Conservation (phyloP, 2,329 filamentous ascomycete species). For the Colletotrichum sp. region DNA sequence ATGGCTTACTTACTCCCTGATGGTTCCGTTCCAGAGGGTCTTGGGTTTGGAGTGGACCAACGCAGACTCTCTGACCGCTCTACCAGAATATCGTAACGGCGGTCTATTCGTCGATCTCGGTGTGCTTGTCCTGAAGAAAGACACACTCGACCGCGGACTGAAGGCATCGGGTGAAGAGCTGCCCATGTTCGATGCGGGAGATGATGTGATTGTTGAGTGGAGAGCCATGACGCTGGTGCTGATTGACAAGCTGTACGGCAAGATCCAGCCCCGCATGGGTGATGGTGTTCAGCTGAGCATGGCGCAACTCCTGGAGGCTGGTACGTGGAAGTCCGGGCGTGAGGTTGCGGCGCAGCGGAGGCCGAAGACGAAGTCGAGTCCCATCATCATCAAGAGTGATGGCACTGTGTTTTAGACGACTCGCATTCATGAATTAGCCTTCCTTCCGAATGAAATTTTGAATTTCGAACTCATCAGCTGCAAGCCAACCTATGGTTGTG, state of each 20-base stretch:
- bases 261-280: slow-evolving; percentile 44
- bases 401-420: slow-evolving; percentile 63
- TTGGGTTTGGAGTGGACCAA: slow-evolving; percentile 83
- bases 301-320: slow-evolving; percentile 57
- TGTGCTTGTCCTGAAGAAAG: slow-evolving; percentile 75
- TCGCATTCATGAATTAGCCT: neutral
- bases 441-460: too few relatives aligned
- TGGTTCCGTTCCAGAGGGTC: slow-evolving; percentile 86
- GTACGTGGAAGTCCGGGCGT: slow-evolving; percentile 70
- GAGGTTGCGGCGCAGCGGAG: slow-evolving; percentile 81
- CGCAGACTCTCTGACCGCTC: slow-evolving; percentile 80
- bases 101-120: slow-evolving; percentile 87
- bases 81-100: slow-evolving; percentile 93
- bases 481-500: neutral
- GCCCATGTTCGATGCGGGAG: slow-evolving; percentile 62
- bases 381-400: slow-evolving; percentile 82
- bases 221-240: slow-evolving; percentile 67
- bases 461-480: neutral
- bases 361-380: slow-evolving; percentile 81
- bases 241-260: slow-evolving; percentile 56
- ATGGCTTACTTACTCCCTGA: slow-evolving; percentile 93
- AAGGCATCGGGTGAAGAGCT: slow-evolving; percentile 56
- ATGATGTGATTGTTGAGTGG: slow-evolving; percentile 70
- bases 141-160: slow-evolving; percentile 73
- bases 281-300: slow-evolving; percentile 43